Evolutionary conservation across 176 grass and related monocot genomes (phyloP).

Genomic region (Eremochloa ophiuroides): DNA sequence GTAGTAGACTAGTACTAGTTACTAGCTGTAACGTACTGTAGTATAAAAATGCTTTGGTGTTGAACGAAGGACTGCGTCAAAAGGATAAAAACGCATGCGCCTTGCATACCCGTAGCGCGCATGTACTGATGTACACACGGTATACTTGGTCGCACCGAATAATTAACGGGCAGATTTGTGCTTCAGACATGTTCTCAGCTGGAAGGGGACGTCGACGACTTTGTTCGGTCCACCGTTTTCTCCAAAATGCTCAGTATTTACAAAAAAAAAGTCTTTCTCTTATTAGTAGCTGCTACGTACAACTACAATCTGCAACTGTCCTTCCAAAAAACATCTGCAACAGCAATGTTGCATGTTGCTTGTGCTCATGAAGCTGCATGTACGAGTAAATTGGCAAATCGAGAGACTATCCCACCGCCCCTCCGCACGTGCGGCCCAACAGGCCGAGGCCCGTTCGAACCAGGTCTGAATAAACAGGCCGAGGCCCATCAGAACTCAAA

Average conservation of each 20-base stretch:
- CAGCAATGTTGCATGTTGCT: neutral
- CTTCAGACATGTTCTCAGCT: neutral
- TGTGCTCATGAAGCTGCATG: too few species aligned
- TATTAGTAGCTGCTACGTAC: too few species aligned
- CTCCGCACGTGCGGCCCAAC: too few species aligned
- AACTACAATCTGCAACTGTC: neutral
- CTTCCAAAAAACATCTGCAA: neutral
- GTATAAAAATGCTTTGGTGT: neutral
- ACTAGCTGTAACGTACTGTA: too few species aligned
- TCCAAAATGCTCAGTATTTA: neutral
- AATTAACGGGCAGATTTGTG: too few species aligned
- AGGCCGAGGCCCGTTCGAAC: neutral
- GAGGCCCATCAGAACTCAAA: neutral
- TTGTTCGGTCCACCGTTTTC: neutral
- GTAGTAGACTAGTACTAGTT: too few species aligned
- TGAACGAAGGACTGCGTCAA: constrained; percentile 1
- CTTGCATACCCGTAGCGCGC: neutral
- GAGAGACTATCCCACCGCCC: too few species aligned
- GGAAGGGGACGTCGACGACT: neutral
- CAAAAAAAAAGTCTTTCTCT: neutral
- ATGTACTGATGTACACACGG: constrained; percentile 8
- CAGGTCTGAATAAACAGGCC: too few species aligned
- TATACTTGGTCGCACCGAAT: neutral
- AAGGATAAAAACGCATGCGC: neutral
- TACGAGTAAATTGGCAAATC: too few species aligned